phyloP scores from a whole-genome alignment of 305 asterid genomes.

The Stenogyne calaminthoides region DNA sequence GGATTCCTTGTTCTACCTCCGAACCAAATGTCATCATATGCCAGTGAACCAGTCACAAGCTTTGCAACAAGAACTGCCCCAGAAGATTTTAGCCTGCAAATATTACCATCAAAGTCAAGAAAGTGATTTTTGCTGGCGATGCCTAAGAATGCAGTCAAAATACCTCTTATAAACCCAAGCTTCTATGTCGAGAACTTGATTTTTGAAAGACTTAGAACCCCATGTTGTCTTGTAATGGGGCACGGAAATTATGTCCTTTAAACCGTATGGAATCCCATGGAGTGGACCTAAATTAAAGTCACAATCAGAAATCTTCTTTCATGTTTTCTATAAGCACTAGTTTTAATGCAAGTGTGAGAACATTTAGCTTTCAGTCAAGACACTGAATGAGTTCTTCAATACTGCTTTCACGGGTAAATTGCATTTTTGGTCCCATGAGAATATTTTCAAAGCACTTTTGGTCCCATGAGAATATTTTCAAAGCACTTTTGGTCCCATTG shows the following conservation, averaged over 20 bases:
- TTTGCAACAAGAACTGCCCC: constrained; percentile 93
- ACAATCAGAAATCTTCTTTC: constrained; percentile 1
- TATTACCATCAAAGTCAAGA: neutral
- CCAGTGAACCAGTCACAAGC: constrained; percentile 85
- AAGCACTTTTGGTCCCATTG: too few relatives aligned
- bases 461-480: too few relatives aligned
- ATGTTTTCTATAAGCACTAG: constrained; percentile 3
- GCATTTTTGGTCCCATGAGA: too few relatives aligned
- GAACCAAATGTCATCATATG: constrained; percentile 94
- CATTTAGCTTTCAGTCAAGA: constrained; percentile 5
- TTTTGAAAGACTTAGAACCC: constrained; percentile 76
- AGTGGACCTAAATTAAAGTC: constrained; percentile 70
- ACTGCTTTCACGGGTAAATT: too few relatives aligned
- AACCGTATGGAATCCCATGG: constrained; percentile 94
- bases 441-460: too few relatives aligned
- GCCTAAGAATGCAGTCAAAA: constrained; percentile 4
- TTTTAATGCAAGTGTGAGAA: neutral
- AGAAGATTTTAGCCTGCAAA: constrained; percentile 70
- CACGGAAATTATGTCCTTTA: constrained; percentile 91
- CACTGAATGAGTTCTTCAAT: neutral
- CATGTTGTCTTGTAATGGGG: constrained; percentile 89
- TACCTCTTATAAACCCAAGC: constrained; percentile 98
- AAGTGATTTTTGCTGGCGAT: neutral
- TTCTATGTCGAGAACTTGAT: constrained; percentile 82
- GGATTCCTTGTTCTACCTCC: constrained; percentile 97